phyloP scores from a whole-genome alignment of 2,329 filamentous ascomycete species.

The Thermoascus crustaceus region DNA sequence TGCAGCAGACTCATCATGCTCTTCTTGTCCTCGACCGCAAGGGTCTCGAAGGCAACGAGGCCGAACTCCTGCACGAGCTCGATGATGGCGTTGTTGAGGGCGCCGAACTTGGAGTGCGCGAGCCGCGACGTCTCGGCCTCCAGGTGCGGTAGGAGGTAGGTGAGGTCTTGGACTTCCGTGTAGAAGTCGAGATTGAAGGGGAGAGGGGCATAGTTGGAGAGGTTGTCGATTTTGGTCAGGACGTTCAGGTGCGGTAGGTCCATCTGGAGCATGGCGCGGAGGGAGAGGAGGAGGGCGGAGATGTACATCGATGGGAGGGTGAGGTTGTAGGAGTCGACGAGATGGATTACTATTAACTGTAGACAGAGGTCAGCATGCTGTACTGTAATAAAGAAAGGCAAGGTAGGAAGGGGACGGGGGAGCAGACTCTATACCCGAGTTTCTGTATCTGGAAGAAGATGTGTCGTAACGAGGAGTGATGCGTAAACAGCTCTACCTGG shows the following conservation, averaged over 20 bases:
- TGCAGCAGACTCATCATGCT: conserved; percentile 90
- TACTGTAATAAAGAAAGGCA: background rate
- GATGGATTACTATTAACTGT: conserved; percentile 84
- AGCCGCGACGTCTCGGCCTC: conserved; percentile 66
- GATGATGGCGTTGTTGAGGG: conserved; percentile 78
- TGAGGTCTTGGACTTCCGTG: conserved; percentile 90
- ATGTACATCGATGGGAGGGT: conserved; percentile 92
- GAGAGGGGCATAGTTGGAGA: conserved; percentile 72
- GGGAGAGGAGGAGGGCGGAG: conserved; percentile 82
- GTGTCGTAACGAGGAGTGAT: conserved; percentile 83
- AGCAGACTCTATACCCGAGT: conserved; percentile 75
- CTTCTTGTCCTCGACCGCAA: conserved; percentile 93
- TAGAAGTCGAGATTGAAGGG: conserved; percentile 97
- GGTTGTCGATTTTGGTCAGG: conserved; percentile 94
- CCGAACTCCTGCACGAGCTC: conserved; percentile 83
- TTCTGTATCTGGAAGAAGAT: conserved; percentile 89
- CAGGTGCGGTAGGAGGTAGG: conserved; percentile 72
- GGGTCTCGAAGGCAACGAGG: conserved; percentile 82
- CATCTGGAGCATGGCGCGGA: conserved; percentile 96
- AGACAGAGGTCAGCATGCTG: conserved; percentile 6
- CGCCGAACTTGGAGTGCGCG: conserved; percentile 67
- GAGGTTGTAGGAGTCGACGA: conserved; percentile 88
- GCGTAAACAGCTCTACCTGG: conserved; percentile 94
- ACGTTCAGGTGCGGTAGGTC: conserved; percentile 94
- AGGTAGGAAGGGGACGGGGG: conserved; percentile 10